phyloP scores from a whole-genome alignment of 345 rosid species.

The Rhizophora apiculata region DNA sequence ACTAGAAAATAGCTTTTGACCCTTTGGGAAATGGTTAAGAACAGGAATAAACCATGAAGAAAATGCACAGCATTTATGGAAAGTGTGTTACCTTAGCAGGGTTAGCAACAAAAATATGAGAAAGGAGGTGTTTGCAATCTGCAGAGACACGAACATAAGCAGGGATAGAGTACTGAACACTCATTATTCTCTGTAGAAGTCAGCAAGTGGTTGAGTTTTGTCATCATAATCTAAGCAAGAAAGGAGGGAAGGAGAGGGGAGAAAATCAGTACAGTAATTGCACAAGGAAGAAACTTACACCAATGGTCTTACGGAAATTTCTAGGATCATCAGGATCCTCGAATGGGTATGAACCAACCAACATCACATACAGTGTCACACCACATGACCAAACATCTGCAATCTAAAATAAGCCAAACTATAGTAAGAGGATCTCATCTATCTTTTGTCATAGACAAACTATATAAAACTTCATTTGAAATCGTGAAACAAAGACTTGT shows the following conservation, averaged over 20 bases:
- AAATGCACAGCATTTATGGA: background rate
- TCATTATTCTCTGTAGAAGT: conserved; percentile 53
- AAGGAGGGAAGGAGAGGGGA: background rate
- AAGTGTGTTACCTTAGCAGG: conserved; percentile 47
- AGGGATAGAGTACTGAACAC: conserved; percentile 59
- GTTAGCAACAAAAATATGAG: conserved; percentile 60
- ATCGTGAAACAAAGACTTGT: too few relatives aligned
- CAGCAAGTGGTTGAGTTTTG: background rate
- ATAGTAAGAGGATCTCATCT: background rate
- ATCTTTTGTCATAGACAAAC: background rate
- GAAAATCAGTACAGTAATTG: background rate
- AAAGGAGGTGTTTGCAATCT: conserved; percentile 58
- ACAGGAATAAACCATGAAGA: too few relatives aligned
- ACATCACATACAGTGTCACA: conserved; percentile 71
- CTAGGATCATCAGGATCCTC: conserved; percentile 78
- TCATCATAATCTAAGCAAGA: background rate
- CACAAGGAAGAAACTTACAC: conserved; percentile 32
- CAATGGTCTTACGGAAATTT: conserved; percentile 66
- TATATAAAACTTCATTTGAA: background rate
- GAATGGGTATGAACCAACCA: conserved; percentile 73
- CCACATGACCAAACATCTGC: conserved; percentile 88
- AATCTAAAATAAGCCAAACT: conserved; percentile 32
- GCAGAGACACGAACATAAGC: conserved; percentile 63
- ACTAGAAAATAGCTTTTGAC: too few relatives aligned
- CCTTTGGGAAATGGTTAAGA: too few relatives aligned